Conservation (phyloP, 495 filamentous ascomycete genomes). For the Talaromyces borbonicus region DNA sequence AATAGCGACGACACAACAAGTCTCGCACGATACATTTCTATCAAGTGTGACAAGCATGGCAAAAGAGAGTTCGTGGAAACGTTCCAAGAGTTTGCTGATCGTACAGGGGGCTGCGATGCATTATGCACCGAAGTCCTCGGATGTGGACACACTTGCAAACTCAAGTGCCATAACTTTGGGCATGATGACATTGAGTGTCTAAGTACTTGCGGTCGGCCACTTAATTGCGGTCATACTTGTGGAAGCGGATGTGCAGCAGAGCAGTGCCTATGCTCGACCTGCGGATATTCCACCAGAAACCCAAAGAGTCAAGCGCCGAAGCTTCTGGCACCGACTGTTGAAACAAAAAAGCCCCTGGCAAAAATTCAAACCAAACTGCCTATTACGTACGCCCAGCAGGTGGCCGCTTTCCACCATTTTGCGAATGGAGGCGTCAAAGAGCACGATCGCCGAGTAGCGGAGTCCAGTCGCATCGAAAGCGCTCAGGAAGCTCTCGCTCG, state of each 20-base stretch:
- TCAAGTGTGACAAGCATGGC: constrained; percentile 32
- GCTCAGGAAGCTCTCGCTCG: constrained; percentile 3
- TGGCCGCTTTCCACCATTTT: constrained; percentile 14
- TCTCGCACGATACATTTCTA: constrained; percentile 25
- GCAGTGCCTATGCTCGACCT: constrained; percentile 3
- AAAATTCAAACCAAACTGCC: neutral
- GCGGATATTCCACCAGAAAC: neutral
- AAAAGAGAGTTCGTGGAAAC: constrained; percentile 18
- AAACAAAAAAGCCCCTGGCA: neutral
- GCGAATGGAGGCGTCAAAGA: constrained; percentile 17
- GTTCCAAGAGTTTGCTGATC: constrained; percentile 40
- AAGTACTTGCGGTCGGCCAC: constrained; percentile 15
- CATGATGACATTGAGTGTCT: constrained; percentile 13
- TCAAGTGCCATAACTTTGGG: constrained; percentile 31
- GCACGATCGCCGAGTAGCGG: constrained; percentile 14
- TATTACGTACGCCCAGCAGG: neutral
- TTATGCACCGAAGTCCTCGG: constrained; percentile 22
- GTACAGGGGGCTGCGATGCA: constrained; percentile 37
- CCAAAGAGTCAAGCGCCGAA: neutral
- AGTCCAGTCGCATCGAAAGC: neutral
- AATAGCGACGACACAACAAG: constrained; percentile 10
- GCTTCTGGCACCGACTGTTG: neutral
- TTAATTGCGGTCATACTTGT: constrained; percentile 26
- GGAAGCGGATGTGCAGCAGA: constrained; percentile 11
- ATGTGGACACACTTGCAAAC: constrained; percentile 32